phyloP scores from a whole-genome alignment of 2,329 filamentous ascomycete genomes.

The Colletotrichum falcatum region DNA sequence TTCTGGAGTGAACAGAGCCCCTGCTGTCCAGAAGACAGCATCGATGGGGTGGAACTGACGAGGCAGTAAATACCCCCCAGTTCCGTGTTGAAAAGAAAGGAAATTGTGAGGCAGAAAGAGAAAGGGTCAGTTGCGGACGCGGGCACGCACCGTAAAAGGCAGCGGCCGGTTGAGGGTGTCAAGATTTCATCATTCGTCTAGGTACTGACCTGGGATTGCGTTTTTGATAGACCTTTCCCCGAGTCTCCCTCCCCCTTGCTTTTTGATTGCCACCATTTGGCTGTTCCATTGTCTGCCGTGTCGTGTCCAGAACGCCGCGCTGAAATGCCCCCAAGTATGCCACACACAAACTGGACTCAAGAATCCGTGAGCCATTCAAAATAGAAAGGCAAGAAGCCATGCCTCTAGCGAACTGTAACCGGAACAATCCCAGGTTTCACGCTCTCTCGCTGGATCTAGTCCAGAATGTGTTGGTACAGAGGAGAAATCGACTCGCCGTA shows the following conservation, averaged over 20 bases:
- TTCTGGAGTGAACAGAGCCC: conserved; percentile 76
- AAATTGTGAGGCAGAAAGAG: conserved; percentile 31
- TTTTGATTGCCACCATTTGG: conserved; percentile 43
- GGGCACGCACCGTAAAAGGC: conserved; percentile 23
- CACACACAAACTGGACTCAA: conserved; percentile 29
- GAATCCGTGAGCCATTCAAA: conserved; percentile 23
- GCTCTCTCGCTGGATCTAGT: conserved; percentile 51
- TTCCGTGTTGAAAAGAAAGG: conserved; percentile 15
- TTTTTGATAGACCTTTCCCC: conserved; percentile 24
- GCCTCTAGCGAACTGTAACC: conserved; percentile 33
- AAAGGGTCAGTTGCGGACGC: conserved; percentile 28
- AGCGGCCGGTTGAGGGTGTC: conserved; percentile 41
- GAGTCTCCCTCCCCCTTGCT: conserved; percentile 37
- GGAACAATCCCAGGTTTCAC: conserved; percentile 44
- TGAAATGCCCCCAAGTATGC: conserved; percentile 44
- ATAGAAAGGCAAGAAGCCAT: conserved; percentile 23
- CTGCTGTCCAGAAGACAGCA: conserved; percentile 81
- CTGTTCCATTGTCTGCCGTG: conserved; percentile 31
- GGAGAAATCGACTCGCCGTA: conserved; percentile 87
- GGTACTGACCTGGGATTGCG: conserved; percentile 34
- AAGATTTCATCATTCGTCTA: conserved; percentile 42
- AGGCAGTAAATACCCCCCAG: neutral
- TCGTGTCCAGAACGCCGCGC: conserved; percentile 49
- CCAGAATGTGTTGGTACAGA: conserved; percentile 75
- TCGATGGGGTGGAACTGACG: conserved; percentile 60